A percentile compares a stretch with the other conserved stretches of the same genome.
phyloP scores from a whole-genome alignment of 805 yeast genomes.

The Lachancea dasiensis region DNA sequence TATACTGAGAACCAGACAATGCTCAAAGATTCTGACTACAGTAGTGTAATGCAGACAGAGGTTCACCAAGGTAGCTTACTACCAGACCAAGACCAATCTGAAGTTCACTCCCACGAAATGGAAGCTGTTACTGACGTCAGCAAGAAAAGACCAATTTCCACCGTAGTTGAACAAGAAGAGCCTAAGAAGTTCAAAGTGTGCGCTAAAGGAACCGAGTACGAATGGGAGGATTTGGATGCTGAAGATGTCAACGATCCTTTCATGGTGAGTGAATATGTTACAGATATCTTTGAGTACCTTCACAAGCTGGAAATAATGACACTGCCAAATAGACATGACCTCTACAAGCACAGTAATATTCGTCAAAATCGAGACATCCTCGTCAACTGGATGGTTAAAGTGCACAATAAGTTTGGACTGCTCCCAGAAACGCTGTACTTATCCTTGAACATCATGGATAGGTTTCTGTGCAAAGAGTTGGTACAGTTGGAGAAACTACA shows the following conservation, averaged over 20 bases:
- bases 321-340: conserved; percentile 46
- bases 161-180: conserved; percentile 29
- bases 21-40: conserved; percentile 8
- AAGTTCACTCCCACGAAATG: conserved; percentile 1
- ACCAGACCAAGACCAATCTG: not conserved
- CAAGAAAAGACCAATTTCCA: conserved; percentile 33
- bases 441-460: conserved; percentile 81
- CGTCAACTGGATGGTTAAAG: conserved; percentile 92
- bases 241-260: conserved; percentile 76
- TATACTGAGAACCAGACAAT: conserved; percentile 8
- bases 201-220: conserved; percentile 33
- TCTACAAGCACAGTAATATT: conserved; percentile 39
- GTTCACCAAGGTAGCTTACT: not conserved
- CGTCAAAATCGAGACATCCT: conserved; percentile 59
- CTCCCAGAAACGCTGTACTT: conserved; percentile 82
- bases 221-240: conserved; percentile 73
- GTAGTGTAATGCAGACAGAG: conserved; percentile 4
- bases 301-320: conserved; percentile 67
- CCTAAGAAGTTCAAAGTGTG: conserved; percentile 33
- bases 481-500: conserved; percentile 80
- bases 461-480: conserved; percentile 71
- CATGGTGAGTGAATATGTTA: conserved; percentile 91
- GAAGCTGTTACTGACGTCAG: conserved; percentile 16
- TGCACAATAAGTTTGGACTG: conserved; percentile 76
- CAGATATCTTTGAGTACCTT: conserved; percentile 76